Conservation (phyloP, 202 grass and related monocot genomes). For the Sporobolus alterniflorus region DNA sequence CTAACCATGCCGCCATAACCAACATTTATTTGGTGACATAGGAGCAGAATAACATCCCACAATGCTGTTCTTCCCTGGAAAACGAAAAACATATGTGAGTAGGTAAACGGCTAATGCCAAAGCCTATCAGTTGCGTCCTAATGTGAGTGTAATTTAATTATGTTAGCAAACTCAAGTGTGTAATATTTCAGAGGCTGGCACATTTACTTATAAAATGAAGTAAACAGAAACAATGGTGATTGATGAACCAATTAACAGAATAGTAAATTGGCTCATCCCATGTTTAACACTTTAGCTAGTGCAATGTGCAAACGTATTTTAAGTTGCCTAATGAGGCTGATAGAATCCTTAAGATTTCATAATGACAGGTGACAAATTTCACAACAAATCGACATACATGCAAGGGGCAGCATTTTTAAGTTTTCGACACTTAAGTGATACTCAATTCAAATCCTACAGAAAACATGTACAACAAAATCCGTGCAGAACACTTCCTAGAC, state of each 20-base stretch:
- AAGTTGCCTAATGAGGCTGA: not conserved
- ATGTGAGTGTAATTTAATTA: not conserved
- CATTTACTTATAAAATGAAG: not conserved
- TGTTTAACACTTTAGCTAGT: not conserved
- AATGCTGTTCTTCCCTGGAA: slow-evolving; percentile 92
- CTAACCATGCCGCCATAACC: slow-evolving; percentile 83
- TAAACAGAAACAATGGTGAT: not conserved
- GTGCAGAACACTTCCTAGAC: not conserved
- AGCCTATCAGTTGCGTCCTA: not conserved
- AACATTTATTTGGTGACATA: slow-evolving; percentile 84
- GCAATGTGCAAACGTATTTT: not conserved
- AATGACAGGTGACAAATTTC: slow-evolving; percentile 4
- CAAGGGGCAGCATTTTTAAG: not conserved
- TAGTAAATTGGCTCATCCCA: not conserved
- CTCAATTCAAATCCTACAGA: not conserved
- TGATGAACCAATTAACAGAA: not conserved
- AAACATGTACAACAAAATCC: not conserved
- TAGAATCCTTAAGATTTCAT: not conserved
- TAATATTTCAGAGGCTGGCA: not conserved
- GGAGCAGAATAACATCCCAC: slow-evolving; percentile 96
- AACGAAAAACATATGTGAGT: slow-evolving; percentile 12
- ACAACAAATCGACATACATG: not conserved
- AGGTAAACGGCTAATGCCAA: not conserved
- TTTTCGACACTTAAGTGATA: not conserved
- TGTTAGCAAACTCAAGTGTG: not conserved